Evolutionary conservation across 257 asterid genomes (phyloP).

Genomic region (Nicotiana benthamiana): DNA sequence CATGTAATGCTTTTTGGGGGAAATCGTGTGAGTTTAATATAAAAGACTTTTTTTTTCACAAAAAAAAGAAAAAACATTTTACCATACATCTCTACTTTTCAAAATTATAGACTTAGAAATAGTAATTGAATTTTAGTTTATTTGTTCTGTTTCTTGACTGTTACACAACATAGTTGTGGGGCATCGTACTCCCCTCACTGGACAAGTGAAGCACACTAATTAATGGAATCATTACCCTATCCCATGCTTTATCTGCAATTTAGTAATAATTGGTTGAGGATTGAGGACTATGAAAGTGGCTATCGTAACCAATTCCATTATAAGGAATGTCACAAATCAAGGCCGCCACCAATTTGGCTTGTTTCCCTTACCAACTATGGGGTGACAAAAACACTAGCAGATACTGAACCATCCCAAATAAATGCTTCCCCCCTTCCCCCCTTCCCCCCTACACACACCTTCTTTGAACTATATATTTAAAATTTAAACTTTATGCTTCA

Average conservation of each 20-base stretch:
- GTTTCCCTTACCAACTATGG: not conserved
- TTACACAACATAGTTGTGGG: not conserved
- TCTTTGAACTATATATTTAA: too few relatives aligned
- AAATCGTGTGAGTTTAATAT: too few relatives aligned
- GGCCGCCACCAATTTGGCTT: not conserved
- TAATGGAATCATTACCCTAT: not conserved
- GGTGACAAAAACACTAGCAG: not conserved
- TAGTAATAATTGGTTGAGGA: not conserved
- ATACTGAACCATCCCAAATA: not conserved
- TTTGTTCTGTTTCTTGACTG: not conserved
- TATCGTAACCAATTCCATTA: not conserved
- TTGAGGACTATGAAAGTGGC: not conserved
- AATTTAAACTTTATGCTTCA: too few relatives aligned
- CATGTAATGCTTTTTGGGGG: too few relatives aligned
- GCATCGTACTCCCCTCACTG: conserved; percentile 3
- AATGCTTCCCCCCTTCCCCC: too few relatives aligned
- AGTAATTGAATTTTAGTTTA: not conserved
- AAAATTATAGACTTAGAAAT: too few relatives aligned
- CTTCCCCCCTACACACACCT: too few relatives aligned
- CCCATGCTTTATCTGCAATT: not conserved
- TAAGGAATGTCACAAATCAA: not conserved
- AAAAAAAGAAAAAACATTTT: not conserved
- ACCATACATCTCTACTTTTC: not conserved
- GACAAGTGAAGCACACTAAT: conserved; percentile 3
- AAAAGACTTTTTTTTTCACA: not conserved